phyloP scores from a whole-genome alignment of 1,284 basidiomycete genomes.

The Tylopilus sp. region DNA sequence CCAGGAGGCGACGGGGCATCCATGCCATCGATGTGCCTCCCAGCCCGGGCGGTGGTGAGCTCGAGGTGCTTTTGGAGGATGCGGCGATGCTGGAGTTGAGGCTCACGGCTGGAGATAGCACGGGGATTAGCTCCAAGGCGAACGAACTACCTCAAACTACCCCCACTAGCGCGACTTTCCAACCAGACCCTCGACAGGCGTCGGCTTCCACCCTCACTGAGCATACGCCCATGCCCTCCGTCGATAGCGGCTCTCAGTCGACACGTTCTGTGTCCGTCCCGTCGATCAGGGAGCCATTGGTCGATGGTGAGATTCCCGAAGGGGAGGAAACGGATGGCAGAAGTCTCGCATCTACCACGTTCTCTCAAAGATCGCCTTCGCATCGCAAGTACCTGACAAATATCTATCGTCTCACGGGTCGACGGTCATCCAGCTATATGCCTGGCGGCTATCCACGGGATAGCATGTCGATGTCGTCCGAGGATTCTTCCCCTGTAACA shows the following conservation, averaged over 20 bases:
- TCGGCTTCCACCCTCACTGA: slow-evolving; percentile 24
- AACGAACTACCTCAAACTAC: slow-evolving; percentile 18
- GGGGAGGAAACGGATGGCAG: slow-evolving; percentile 31
- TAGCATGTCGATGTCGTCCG: slow-evolving; percentile 53
- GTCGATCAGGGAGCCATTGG: slow-evolving; percentile 30
- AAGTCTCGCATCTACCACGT: slow-evolving; percentile 33
- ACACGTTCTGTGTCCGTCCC: slow-evolving; percentile 30
- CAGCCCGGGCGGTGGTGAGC: slow-evolving; percentile 45
- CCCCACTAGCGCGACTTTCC: slow-evolving; percentile 27
- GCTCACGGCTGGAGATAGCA: slow-evolving; percentile 42
- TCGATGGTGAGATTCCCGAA: slow-evolving; percentile 30
- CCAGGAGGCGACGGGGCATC: slow-evolving; percentile 26
- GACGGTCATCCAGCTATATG: slow-evolving; percentile 33
- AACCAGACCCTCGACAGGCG: slow-evolving; percentile 17
- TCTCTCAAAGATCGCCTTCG: slow-evolving; percentile 32
- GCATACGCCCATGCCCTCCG: slow-evolving; percentile 10
- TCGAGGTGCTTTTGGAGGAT: slow-evolving; percentile 47
- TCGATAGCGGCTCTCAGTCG: slow-evolving; percentile 26
- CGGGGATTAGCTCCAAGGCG: slow-evolving; percentile 26
- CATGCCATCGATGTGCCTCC: slow-evolving; percentile 31
- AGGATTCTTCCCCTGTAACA: slow-evolving; percentile 47
- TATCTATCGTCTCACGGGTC: slow-evolving; percentile 43
- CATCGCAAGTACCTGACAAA: slow-evolving; percentile 44
- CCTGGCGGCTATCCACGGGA: slow-evolving; percentile 41
- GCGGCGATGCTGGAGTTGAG: slow-evolving; percentile 49